A percentile compares a stretch with the other conserved stretches of the same genome.
Evolutionary conservation across 2,329 filamentous ascomycete species (phyloP).

Genomic region (Aureobasidium namibiae): DNA sequence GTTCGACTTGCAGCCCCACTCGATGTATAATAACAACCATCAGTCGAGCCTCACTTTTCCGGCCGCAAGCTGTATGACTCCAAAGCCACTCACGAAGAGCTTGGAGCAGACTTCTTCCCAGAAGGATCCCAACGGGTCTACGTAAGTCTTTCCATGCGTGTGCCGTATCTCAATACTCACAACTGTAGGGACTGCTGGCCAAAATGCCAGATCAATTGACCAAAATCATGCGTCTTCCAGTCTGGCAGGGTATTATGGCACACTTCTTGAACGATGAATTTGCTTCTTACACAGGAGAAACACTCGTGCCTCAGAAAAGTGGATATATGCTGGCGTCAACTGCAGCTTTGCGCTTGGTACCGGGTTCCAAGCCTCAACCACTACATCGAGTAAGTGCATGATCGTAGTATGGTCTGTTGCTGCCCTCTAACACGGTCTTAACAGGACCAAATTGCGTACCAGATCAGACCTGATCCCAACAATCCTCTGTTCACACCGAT

Average conservation of each 20-base stretch:
- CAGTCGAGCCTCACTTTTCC: background rate
- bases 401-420: too few relatives aligned
- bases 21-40: background rate
- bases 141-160: background rate
- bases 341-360: background rate
- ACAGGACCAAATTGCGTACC: background rate
- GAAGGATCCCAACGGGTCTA: background rate
- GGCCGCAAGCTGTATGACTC: background rate
- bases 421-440: background rate
- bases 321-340: background rate
- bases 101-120: background rate
- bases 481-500: conserved; percentile 1
- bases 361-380: background rate
- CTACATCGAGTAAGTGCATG: background rate
- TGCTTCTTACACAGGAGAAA: background rate
- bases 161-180: too few relatives aligned
- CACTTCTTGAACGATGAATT: conserved; percentile 1
- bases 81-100: background rate
- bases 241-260: background rate
- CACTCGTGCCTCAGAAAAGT: background rate
- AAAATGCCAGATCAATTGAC: background rate
- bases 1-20: background rate
- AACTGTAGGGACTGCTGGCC: background rate
- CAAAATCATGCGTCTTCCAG: background rate
- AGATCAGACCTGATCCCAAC: background rate